phyloP scores from a whole-genome alignment of 495 filamentous ascomycete species.

The Hypomontagnella monticulosa region DNA sequence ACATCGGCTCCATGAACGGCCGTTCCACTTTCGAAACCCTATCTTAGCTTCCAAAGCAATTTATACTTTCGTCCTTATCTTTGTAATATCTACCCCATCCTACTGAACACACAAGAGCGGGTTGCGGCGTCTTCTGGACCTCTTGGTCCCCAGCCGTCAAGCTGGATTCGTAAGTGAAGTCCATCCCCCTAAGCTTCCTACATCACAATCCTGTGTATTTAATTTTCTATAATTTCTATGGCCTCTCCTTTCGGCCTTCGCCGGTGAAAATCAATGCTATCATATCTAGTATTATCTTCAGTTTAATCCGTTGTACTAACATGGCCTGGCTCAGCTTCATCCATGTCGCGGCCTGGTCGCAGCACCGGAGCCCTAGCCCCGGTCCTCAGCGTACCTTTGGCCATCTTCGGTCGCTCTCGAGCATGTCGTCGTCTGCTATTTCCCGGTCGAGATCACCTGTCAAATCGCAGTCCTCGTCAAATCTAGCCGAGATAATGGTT shows the following conservation, averaged over 20 bases:
- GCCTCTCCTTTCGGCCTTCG: background rate
- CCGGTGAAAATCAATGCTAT: background rate
- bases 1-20: constrained; percentile 33
- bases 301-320: constrained; percentile 43
- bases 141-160: constrained; percentile 48
- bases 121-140: constrained; percentile 40
- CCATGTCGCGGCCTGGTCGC: constrained; percentile 61
- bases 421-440: constrained; percentile 49
- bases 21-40: constrained; percentile 19
- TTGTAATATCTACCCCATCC: constrained; percentile 34
- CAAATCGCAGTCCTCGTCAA: constrained; percentile 46
- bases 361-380: constrained; percentile 54
- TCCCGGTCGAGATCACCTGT: constrained; percentile 43
- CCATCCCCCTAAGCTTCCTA: background rate
- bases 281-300: constrained; percentile 3
- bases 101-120: constrained; percentile 33
- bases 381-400: constrained; percentile 50
- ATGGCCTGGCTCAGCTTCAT: constrained; percentile 54
- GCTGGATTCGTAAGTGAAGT: constrained; percentile 48
- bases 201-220: background rate
- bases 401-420: constrained; percentile 62
- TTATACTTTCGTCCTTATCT: constrained; percentile 26
- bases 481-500: constrained; percentile 43
- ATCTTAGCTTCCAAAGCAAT: constrained; percentile 17
- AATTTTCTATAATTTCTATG: background rate